Percentiles rank a stretch among this genome's conserved stretches.
Conservation (phyloP, 352 stramenopile genomes). For the Phytopythium montanum region DNA sequence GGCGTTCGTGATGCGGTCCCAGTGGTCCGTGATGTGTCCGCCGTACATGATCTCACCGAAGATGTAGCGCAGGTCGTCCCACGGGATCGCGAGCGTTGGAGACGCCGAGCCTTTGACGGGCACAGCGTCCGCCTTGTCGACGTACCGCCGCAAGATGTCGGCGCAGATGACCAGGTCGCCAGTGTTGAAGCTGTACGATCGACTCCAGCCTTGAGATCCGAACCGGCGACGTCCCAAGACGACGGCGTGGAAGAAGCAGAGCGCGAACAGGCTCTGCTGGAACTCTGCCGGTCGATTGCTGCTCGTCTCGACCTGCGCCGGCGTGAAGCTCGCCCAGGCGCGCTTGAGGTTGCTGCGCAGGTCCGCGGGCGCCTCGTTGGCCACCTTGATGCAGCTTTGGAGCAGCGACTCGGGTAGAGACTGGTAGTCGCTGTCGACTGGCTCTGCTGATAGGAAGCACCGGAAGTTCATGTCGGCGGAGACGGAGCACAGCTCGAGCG, state of each 20-base stretch:
- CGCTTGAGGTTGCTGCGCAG: conserved; percentile 78
- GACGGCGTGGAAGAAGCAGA: conserved; percentile 95
- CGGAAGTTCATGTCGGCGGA: conserved; percentile 91
- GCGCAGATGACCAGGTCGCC: conserved; percentile 93
- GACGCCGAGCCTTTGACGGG: not conserved
- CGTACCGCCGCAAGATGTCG: conserved; percentile 69
- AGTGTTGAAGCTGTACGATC: conserved; percentile 93
- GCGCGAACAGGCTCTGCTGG: conserved; percentile 91
- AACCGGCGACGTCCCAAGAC: conserved; percentile 89
- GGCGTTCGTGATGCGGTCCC: conserved; percentile 83
- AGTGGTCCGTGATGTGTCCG: conserved; percentile 82
- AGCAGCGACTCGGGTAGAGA: conserved; percentile 78
- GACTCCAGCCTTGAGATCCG: conserved; percentile 90
- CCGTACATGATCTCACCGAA: conserved; percentile 94
- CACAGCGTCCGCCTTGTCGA: conserved; percentile 26
- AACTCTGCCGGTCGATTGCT: conserved; percentile 74
- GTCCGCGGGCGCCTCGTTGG: conserved; percentile 79
- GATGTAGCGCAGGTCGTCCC: conserved; percentile 87
- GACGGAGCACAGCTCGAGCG: conserved; percentile 71
- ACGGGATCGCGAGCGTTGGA: conserved; percentile 32
- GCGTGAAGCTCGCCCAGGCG: conserved; percentile 73
- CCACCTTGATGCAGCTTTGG: conserved; percentile 86
- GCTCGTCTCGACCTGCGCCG: conserved; percentile 74
- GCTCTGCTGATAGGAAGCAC: conserved; percentile 93
- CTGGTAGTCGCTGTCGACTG: not conserved